A percentile compares a stretch with the other conserved stretches of the same genome.
Evolutionary conservation across 129 eudicot genomes (phyloP).

Genomic region (Centella asiatica): DNA sequence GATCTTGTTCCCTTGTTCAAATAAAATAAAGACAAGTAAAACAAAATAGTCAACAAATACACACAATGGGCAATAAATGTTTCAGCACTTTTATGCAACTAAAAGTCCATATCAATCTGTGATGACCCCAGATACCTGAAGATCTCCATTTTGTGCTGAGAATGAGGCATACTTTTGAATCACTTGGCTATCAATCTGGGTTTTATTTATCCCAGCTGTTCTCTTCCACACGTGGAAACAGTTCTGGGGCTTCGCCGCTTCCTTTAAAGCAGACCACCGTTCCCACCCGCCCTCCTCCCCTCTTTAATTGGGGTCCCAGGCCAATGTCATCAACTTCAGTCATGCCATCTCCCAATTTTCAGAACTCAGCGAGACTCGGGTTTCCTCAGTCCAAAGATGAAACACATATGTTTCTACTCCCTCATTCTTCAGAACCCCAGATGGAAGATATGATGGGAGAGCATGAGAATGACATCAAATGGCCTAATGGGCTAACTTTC

Average conservation of each 20-base stretch:
- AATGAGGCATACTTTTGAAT: conserved; percentile 93
- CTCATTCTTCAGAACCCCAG: conserved; percentile 64
- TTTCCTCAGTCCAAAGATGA: conserved; percentile 74
- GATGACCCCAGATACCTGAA: conserved; percentile 63
- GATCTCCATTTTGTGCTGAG: conserved; percentile 95
- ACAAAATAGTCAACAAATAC: neutral
- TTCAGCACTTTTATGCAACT: neutral
- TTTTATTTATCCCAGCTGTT: conserved; percentile 84
- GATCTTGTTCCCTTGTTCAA: neutral
- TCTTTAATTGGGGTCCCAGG: conserved; percentile 75
- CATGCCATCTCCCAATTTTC: conserved; percentile 54
- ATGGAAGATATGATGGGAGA: conserved; percentile 76
- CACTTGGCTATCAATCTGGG: conserved; percentile 90
- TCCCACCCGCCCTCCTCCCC: conserved; percentile 58
- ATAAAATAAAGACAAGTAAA: neutral
- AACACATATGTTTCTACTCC: conserved; percentile 76
- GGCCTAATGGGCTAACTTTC: conserved; percentile 88
- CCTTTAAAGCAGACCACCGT: conserved; percentile 60
- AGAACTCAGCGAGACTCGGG: conserved; percentile 43
- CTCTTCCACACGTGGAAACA: conserved; percentile 56
- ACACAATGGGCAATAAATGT: neutral
- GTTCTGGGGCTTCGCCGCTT: conserved; percentile 27
- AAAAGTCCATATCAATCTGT: neutral
- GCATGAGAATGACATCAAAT: conserved; percentile 75
- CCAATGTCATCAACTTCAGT: conserved; percentile 40